Conservation (phyloP, 2,329 filamentous ascomycete species). For the Diaporthe citriasiana region DNA sequence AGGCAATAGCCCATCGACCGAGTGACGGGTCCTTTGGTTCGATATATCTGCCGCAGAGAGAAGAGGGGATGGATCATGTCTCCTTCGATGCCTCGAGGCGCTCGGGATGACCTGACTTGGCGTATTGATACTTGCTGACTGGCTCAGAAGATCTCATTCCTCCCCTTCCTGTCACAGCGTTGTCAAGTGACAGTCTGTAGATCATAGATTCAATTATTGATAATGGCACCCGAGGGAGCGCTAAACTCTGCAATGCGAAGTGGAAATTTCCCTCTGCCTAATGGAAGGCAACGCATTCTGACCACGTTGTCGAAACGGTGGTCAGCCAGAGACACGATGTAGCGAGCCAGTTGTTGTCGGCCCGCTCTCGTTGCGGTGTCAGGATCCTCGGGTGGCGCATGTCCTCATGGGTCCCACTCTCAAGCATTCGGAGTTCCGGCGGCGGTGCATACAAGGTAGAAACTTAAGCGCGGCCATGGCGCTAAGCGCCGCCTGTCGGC, state of each 20-base stretch:
- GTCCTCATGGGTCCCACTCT: neutral
- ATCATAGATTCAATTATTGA: neutral
- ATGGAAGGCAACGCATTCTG: neutral
- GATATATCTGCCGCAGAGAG: neutral
- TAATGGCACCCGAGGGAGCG: neutral
- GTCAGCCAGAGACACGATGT: neutral
- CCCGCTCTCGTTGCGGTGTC: neutral
- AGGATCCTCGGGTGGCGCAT: neutral
- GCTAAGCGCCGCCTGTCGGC: conserved; percentile 14
- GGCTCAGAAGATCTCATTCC: neutral
- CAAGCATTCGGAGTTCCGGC: neutral
- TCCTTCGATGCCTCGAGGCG: neutral
- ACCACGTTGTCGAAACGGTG: neutral
- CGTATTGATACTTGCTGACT: neutral
- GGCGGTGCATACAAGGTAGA: neutral
- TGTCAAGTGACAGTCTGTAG: neutral
- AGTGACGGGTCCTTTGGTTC: neutral
- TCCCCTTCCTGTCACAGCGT: neutral
- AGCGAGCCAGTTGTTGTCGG: neutral
- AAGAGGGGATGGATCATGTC: neutral
- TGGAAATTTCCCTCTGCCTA: neutral
- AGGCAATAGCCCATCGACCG: neutral
- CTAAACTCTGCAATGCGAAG: neutral
- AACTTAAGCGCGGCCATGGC: neutral
- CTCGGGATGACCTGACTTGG: neutral